Evolutionary conservation across 768 basidiomycete species (phyloP), one percentile per base, ranked within the genome.

Genomic region (Phlegmacium glaucopus): DNA sequence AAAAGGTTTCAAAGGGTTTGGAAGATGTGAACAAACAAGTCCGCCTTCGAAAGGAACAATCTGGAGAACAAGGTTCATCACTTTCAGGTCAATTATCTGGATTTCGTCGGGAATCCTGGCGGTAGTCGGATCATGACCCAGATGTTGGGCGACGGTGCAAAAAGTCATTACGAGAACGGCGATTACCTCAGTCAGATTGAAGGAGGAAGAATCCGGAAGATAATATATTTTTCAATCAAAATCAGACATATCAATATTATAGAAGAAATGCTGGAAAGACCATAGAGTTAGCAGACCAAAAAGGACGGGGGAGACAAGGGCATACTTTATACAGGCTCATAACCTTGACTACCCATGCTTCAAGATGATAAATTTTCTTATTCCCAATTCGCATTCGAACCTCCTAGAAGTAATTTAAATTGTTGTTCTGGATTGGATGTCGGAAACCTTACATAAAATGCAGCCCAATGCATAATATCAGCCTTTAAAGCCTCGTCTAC

Each of bases 381-480:
- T 62, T 78, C 4, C 95, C 95, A 45, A 85, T 74, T n/a, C 92
- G 82, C 90, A 98, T 90, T n/a, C 96, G 85, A 30, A 89, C 79
- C 71, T 99, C 94, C 92, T 96, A 56, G 52, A 28, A 47, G 8
- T 16, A 30, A 29, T 44, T 47, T 40, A 17, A 40, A 12, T n/a
- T 15, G 18, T 40, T 12, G 6, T 18, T 6, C 25, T 25, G 39
- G 12, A 16, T 25, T 18, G 12, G 39, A 17, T 25, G 38, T 16
- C 18, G 10, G 18, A 10, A 30, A 10, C 5, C 89, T 51, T 60
- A 93, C 93, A 64, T 97, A 97, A 62, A 95, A 87, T 17, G 96
- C 93, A 4, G 95, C 92, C 94, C 94, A 98, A 61, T 96, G 93
- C 76, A 97, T 90, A 56, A 98, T 84, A 57, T 97, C 93, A 0